phyloP scores from a whole-genome alignment of 768 basidiomycete genomes.

The Mycena leptocephala region DNA sequence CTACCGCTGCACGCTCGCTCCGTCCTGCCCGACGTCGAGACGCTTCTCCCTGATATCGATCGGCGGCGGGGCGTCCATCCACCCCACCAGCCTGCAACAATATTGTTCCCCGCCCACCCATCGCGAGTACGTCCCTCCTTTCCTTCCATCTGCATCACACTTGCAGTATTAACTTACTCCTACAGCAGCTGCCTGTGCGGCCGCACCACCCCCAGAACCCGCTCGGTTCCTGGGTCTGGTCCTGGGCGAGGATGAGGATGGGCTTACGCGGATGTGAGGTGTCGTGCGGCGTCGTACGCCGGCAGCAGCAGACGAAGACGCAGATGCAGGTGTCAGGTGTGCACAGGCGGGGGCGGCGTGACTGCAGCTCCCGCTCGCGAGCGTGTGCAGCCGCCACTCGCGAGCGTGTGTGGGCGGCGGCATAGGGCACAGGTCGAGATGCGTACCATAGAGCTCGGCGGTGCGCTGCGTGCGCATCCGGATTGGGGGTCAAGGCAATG shows the following conservation, averaged over 20 bases:
- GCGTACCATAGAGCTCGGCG: not conserved
- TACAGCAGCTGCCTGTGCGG: not conserved
- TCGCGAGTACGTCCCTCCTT: not conserved
- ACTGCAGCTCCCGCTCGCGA: too few species aligned
- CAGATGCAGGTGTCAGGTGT: not conserved
- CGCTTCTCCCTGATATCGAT: not conserved
- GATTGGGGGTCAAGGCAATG: not conserved
- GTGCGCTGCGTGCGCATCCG: too few species aligned
- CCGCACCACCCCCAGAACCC: not conserved
- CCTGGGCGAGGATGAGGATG: not conserved
- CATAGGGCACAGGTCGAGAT: not conserved
- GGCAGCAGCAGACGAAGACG: not conserved
- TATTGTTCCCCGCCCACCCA: not conserved
- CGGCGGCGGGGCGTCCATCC: not conserved
- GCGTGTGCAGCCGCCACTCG: too few species aligned
- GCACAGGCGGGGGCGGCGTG: not conserved
- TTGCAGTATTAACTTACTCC: not conserved
- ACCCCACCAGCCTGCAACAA: not conserved
- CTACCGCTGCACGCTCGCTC: not conserved
- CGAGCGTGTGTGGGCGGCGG: too few species aligned
- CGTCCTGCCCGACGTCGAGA: conserved; percentile 2
- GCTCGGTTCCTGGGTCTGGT: too few species aligned
- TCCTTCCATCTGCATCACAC: not conserved
- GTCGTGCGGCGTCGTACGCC: not conserved
- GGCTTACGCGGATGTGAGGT: not conserved